phyloP scores from a whole-genome alignment of 2,329 filamentous ascomycete genomes.

The Rosellinia necatrix region DNA sequence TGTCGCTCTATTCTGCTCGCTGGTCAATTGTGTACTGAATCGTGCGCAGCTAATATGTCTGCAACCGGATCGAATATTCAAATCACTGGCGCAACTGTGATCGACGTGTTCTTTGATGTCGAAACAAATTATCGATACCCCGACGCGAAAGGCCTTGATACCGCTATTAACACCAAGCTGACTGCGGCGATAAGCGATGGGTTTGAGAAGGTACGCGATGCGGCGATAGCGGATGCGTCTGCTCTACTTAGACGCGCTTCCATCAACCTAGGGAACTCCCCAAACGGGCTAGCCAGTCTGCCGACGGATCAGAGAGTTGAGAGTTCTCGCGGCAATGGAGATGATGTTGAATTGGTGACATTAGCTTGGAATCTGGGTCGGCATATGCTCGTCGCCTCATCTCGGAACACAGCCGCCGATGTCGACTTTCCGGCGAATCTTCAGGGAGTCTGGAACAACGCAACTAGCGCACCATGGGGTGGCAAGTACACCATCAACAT shows the following conservation, averaged over 20 bases:
- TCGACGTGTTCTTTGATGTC: slow-evolving; percentile 14
- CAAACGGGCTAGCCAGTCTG: slow-evolving; percentile 3
- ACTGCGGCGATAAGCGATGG: background rate
- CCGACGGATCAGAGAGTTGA: slow-evolving; percentile 6
- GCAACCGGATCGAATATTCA: slow-evolving; percentile 1
- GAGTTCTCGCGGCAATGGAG: background rate
- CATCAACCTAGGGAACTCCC: slow-evolving; percentile 6
- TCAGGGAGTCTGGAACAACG: slow-evolving; percentile 17
- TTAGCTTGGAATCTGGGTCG: slow-evolving; percentile 10
- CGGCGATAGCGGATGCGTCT: slow-evolving; percentile 1
- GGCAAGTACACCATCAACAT: slow-evolving; percentile 28
- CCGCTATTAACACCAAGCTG: background rate
- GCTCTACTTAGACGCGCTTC: slow-evolving; percentile 1
- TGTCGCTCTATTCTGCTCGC: too few relatives aligned
- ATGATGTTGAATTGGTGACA: slow-evolving; percentile 8
- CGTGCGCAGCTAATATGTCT: slow-evolving; percentile 2
- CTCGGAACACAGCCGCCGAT: slow-evolving; percentile 3
- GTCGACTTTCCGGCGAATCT: slow-evolving; percentile 10
- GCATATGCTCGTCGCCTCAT: slow-evolving; percentile 10
- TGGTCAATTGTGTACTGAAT: too few relatives aligned
- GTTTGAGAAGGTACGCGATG: background rate
- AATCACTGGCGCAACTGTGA: slow-evolving; percentile 7
- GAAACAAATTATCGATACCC: slow-evolving; percentile 11
- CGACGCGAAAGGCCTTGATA: background rate
- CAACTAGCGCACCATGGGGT: background rate